These are phyloP conservation scores for Pseudozyma sp. DNA, from an alignment of 1,284 basidiomycete genomes.

Conservation along the genomic window DNA sequence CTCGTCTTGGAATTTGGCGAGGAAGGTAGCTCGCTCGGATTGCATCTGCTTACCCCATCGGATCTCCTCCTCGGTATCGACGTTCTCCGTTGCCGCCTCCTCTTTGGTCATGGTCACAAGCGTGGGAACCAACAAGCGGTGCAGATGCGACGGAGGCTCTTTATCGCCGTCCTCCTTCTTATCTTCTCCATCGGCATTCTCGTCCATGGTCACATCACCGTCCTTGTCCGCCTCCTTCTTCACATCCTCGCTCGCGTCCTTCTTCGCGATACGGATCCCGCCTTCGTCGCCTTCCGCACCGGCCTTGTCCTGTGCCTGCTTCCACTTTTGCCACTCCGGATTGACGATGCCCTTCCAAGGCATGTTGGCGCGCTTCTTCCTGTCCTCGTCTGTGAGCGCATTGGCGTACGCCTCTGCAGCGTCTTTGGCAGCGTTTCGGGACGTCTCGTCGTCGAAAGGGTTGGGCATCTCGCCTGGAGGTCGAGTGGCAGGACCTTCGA, in stretches of 20 bases:
- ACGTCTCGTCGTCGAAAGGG: slow-evolving; percentile 61
- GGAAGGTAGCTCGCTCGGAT: slow-evolving; percentile 59
- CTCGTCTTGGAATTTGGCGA: slow-evolving; percentile 62
- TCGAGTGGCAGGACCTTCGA: slow-evolving; percentile 60
- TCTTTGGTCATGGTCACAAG: slow-evolving; percentile 36
- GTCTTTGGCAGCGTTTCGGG: slow-evolving; percentile 25
- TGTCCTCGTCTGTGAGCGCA: slow-evolving; percentile 32
- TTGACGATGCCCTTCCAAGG: slow-evolving; percentile 61
- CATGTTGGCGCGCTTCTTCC: slow-evolving; percentile 39
- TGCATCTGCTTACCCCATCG: slow-evolving; percentile 65
- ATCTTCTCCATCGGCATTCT: slow-evolving; percentile 3
- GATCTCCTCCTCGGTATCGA: slow-evolving; percentile 64
- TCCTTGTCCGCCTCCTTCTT: slow-evolving; percentile 39
- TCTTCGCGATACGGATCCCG: slow-evolving; percentile 9
- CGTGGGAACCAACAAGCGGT: slow-evolving; percentile 55
- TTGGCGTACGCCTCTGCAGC: slow-evolving; percentile 51
- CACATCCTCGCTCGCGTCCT: slow-evolving; percentile 12
- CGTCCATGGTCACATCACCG: slow-evolving; percentile 40
- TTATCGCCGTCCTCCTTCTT: slow-evolving; percentile 24
- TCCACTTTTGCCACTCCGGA: slow-evolving; percentile 55
- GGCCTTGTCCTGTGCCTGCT: slow-evolving; percentile 36
- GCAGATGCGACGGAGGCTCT: slow-evolving; percentile 47
- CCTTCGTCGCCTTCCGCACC: slow-evolving; percentile 16
- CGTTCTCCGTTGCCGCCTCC: slow-evolving; percentile 57
- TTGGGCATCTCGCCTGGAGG: slow-evolving; percentile 56